phyloP scores from a whole-genome alignment of 441 rosid species.

The Flueggea neowawraea region DNA sequence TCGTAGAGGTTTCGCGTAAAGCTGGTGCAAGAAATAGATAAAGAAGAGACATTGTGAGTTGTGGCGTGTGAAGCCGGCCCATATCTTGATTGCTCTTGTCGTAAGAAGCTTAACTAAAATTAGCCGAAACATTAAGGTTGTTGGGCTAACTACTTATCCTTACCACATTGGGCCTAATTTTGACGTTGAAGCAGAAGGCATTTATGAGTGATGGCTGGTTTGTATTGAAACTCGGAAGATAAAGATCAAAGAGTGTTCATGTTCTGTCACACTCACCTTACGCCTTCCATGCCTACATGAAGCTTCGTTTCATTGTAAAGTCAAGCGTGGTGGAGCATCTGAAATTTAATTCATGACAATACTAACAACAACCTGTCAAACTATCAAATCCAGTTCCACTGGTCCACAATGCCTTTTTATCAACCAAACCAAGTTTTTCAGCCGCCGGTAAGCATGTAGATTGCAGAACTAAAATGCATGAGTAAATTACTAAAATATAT shows the following conservation, averaged over 20 bases:
- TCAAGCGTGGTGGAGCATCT: not conserved
- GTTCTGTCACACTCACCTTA: not conserved
- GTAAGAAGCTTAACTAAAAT: too few relatives aligned
- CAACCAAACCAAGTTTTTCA: conserved; percentile 8
- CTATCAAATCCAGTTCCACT: conserved; percentile 8
- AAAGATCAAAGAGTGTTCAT: not conserved
- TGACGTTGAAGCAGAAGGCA: not conserved
- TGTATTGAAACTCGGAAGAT: conserved; percentile 2
- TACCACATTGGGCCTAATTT: too few relatives aligned
- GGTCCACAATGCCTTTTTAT: conserved; percentile 15
- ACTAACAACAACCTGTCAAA: conserved; percentile 10
- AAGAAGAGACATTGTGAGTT: too few relatives aligned
- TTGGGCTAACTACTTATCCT: too few relatives aligned
- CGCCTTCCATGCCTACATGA: conserved; percentile 10
- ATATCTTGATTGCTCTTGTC: too few relatives aligned
- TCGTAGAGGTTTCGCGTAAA: too few relatives aligned
- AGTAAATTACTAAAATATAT: too few relatives aligned
- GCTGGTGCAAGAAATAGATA: too few relatives aligned
- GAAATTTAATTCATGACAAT: conserved; percentile 8
- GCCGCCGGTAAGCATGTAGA: not conserved
- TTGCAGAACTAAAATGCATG: too few relatives aligned
- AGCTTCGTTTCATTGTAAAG: conserved; percentile 3
- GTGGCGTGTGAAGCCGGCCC: too few relatives aligned
- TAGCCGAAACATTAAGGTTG: too few relatives aligned
- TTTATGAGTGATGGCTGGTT: not conserved